phyloP scores from a whole-genome alignment of 2,329 filamentous ascomycete genomes.

The Coniochaeta sp. region DNA sequence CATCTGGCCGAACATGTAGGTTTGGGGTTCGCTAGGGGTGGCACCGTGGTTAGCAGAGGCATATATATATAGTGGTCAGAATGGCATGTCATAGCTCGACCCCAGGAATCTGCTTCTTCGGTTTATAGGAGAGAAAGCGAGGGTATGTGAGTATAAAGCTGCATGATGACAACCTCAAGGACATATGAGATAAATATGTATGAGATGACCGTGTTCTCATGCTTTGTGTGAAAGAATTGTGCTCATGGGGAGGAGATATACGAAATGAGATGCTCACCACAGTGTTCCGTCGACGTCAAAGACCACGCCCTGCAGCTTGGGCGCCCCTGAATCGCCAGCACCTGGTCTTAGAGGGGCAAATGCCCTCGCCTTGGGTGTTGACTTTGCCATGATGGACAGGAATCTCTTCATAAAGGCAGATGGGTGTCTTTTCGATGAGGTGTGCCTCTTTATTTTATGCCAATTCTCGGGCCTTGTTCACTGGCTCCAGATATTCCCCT shows the following conservation, averaged over 20 bases:
- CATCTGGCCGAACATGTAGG: conserved; percentile 94
- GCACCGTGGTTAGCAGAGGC: neutral
- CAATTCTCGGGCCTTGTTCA: neutral
- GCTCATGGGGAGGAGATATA: neutral
- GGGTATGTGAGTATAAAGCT: too few relatives aligned
- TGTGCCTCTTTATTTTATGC: too few relatives aligned
- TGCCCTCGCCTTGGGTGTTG: neutral
- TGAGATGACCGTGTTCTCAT: too few relatives aligned
- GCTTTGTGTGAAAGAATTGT: too few relatives aligned
- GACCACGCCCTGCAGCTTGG: conserved; percentile 53
- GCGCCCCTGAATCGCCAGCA: conserved; percentile 19
- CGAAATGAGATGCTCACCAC: conserved; percentile 52
- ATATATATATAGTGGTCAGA: too few relatives aligned
- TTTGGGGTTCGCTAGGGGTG: conserved; percentile 71
- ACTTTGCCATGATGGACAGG: neutral
- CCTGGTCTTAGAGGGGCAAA: conserved; percentile 1
- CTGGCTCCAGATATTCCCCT: neutral
- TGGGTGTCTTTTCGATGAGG: too few relatives aligned
- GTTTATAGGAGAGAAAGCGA: too few relatives aligned
- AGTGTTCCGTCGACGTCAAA: conserved; percentile 96
- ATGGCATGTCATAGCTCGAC: too few relatives aligned
- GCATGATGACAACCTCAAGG: too few relatives aligned
- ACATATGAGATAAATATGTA: too few relatives aligned
- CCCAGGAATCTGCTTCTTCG: too few relatives aligned
- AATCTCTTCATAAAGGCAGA: neutral